phyloP scores from a whole-genome alignment of 2,329 filamentous ascomycete species.

The Rutstroemia sydowiana region DNA sequence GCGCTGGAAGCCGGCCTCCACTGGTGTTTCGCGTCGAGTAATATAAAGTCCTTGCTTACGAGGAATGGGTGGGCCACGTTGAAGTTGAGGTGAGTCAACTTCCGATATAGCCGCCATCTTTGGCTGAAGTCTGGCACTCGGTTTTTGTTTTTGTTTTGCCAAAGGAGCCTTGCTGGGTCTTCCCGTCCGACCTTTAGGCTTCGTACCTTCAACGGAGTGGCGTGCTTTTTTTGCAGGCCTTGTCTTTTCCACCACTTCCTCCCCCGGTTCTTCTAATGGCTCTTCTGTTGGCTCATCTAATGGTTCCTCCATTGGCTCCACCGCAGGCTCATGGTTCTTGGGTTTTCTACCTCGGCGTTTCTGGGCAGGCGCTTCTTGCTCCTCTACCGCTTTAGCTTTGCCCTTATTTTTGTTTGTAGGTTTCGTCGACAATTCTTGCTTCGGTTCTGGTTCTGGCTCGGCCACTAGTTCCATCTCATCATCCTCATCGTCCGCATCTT shows the following conservation, averaged over 20 bases:
- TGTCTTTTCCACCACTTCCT: neutral
- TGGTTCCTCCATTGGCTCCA: constrained; percentile 17
- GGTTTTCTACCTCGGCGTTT: constrained; percentile 7
- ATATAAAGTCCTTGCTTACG: constrained; percentile 42
- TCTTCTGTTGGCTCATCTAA: constrained; percentile 21
- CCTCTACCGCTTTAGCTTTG: constrained; percentile 8
- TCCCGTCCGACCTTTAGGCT: constrained; percentile 2
- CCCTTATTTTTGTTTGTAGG: constrained; percentile 7
- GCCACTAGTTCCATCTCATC: constrained; percentile 15
- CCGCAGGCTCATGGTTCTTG: neutral
- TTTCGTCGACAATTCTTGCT: neutral
- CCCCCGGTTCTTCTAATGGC: neutral
- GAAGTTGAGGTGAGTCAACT: constrained; percentile 23
- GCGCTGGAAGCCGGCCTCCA: constrained; percentile 32
- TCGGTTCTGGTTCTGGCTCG: constrained; percentile 13
- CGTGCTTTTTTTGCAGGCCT: constrained; percentile 18
- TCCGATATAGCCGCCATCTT: constrained; percentile 21
- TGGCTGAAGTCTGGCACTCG: constrained; percentile 14
- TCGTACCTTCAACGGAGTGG: constrained; percentile 12
- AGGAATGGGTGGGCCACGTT: constrained; percentile 32
- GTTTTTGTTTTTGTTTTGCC: constrained; percentile 14
- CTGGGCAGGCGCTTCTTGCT: neutral
- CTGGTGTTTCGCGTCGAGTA: constrained; percentile 40
- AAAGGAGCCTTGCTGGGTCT: constrained; percentile 1
- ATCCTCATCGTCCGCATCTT: constrained; percentile 12